A percentile compares a stretch with the other conserved stretches of the same genome.
These are phyloP conservation scores for Aspergillus quadricinctus DNA, from an alignment of 2,329 filamentous ascomycete species.

Conservation along the genomic window DNA sequence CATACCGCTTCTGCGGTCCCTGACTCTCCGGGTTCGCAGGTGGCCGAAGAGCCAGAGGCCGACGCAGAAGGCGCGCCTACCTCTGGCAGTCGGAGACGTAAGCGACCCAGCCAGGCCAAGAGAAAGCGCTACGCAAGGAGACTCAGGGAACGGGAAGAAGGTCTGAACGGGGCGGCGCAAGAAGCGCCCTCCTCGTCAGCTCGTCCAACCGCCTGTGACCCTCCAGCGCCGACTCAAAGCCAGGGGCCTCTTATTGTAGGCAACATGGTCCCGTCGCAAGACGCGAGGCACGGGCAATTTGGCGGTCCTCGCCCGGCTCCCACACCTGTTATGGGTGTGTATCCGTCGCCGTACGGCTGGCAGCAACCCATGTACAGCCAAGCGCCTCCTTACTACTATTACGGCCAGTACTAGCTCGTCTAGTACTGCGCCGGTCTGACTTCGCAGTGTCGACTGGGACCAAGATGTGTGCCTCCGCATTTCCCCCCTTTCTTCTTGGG, in stretches of 20 bases:
- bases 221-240: neutral
- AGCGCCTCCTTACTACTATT: neutral
- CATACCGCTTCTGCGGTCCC: conserved; percentile 1
- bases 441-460: neutral
- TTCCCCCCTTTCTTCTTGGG: neutral
- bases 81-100: neutral
- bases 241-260: neutral
- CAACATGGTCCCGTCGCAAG: neutral
- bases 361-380: neutral
- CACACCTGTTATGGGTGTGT: neutral
- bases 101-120: conserved; percentile 13
- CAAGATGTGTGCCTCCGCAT: neutral
- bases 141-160: neutral
- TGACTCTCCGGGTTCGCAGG: conserved; percentile 4
- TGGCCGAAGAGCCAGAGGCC: conserved; percentile 3
- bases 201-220: neutral
- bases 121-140: conserved; percentile 4
- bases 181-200: neutral
- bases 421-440: neutral
- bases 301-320: neutral
- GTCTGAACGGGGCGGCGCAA: neutral
- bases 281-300: neutral
- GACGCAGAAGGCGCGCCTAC: conserved; percentile 6
- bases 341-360: neutral
- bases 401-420: neutral